A percentile compares a stretch with the other conserved stretches of the same genome.
Evolutionary conservation across 2,329 filamentous ascomycete genomes (phyloP).

Genomic region (Cladophialophora psammophila): DNA sequence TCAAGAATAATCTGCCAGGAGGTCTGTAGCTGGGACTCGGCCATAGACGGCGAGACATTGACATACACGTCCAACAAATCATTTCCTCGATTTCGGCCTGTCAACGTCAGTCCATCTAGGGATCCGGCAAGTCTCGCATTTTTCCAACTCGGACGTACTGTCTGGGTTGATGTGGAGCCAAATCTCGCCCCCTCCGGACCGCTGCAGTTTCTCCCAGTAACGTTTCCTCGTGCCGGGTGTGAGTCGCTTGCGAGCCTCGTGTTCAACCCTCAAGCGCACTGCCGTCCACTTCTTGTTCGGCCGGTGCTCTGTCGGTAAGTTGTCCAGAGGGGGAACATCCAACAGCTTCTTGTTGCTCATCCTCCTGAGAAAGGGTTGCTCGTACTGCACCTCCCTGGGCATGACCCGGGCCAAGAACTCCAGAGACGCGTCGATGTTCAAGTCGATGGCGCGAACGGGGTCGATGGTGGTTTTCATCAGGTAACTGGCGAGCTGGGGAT

Average conservation of each 20-base stretch:
- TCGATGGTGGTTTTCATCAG: constrained; percentile 70
- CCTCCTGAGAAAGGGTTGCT: constrained; percentile 52
- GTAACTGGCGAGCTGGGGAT: constrained; percentile 64
- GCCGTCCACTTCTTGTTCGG: constrained; percentile 68
- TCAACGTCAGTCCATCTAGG: constrained; percentile 8
- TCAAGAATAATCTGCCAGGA: background rate
- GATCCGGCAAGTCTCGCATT: constrained; percentile 24
- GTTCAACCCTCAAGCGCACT: constrained; percentile 62
- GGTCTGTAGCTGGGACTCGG: background rate
- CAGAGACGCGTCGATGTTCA: constrained; percentile 68
- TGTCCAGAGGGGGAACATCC: constrained; percentile 52
- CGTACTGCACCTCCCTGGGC: constrained; percentile 50
- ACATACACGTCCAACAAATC: background rate
- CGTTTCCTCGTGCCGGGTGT: constrained; percentile 30
- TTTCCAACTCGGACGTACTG: constrained; percentile 9
- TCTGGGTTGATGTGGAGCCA: constrained; percentile 38
- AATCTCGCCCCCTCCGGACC: constrained; percentile 29
- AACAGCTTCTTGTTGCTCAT: constrained; percentile 64
- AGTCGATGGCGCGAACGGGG: constrained; percentile 66
- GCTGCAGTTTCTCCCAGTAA: constrained; percentile 31
- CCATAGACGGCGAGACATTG: background rate
- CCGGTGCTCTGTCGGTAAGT: constrained; percentile 60
- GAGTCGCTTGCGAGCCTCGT: constrained; percentile 53
- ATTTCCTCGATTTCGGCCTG: constrained; percentile 7
- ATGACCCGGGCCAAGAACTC: constrained; percentile 64